Evolutionary conservation across 441 rosid genomes (phyloP), one percentile per base, ranked within the genome.

Genomic region (Erodium texanum): DNA sequence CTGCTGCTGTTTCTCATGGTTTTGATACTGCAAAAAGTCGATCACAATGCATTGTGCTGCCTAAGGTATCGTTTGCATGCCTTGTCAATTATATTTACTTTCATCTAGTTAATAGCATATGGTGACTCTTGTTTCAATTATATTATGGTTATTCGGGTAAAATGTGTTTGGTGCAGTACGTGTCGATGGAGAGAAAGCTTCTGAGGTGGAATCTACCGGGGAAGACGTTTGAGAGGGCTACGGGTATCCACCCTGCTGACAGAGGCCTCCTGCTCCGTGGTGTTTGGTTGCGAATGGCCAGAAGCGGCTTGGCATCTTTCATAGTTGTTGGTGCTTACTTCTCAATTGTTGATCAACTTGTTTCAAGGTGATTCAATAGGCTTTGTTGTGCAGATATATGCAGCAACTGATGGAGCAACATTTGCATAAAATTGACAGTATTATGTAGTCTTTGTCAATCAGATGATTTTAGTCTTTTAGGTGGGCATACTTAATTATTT

Each of bases 1-100:
- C 93, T 75, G 97, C 98, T 71, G 98, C 93, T 50, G 94, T 89
- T 70, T 94, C 99, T 68, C 99, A 92, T 72, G 79, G 90, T 82
- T 88, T 92, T 70, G 99, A 92, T 81, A 94, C 98, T 19, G 86
- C 97, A 11, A 89, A 79, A 81, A 80, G 82, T 75, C 86, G 99
- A 61, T 79, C 93, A 24, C 92, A 85, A 64, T 89, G 92, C 76
- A 79, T 77, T 11, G 96, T 94, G 82, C 68, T 89, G 70, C 99
- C 98, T 58, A 90, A 82, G 95, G 96, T 89, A 54, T 18, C 18
- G n/a, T 54, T 54, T 18, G 11, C 61, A 16, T 54, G 22, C n/a
- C 61, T 54, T 54, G 8, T 54, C 61, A 54, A 54, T 54, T 32
- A 54, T 3, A 41, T 41, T 41, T 32, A 32, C 36, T 7, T 4